These are phyloP conservation scores for Calonectria ilicicola DNA, from an alignment of 2,329 filamentous ascomycete genomes.

Conservation along the genomic window DNA sequence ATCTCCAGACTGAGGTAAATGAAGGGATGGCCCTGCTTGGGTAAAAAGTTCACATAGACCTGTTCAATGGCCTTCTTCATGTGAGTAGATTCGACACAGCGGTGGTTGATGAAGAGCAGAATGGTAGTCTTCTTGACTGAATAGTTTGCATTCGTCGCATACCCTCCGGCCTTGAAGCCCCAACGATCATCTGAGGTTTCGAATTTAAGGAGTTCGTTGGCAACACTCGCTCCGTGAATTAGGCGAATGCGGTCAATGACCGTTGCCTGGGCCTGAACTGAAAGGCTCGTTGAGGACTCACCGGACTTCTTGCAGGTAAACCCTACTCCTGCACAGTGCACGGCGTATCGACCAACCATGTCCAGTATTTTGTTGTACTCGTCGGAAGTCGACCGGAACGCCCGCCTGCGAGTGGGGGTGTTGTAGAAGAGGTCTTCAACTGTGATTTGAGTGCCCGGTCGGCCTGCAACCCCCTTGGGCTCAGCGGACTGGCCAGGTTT, in stretches of 20 bases:
- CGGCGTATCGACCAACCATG: conserved; percentile 90
- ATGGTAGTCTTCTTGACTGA: conserved; percentile 89
- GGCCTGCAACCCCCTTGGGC: conserved; percentile 88
- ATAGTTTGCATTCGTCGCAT: conserved; percentile 94
- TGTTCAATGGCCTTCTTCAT: conserved; percentile 94
- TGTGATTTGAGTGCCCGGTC: conserved; percentile 92
- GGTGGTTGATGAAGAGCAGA: conserved; percentile 95
- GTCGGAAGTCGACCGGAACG: conserved; percentile 91
- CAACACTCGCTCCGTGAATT: conserved; percentile 85
- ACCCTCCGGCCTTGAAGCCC: conserved; percentile 85
- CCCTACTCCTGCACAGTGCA: conserved; percentile 90
- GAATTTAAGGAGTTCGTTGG: conserved; percentile 88
- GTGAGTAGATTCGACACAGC: conserved; percentile 88
- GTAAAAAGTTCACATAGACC: conserved; percentile 86
- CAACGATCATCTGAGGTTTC: conserved; percentile 78
- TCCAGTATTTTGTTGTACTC: conserved; percentile 99
- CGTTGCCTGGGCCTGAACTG: conserved; percentile 79
- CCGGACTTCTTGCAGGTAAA: conserved; percentile 98
- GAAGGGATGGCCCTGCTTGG: conserved; percentile 95
- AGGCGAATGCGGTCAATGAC: conserved; percentile 88
- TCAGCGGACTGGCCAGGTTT: conserved; percentile 91
- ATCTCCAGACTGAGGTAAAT: conserved; percentile 93
- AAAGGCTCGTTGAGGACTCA: conserved; percentile 84
- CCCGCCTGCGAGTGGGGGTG: conserved; percentile 85
- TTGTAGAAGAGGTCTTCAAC: conserved; percentile 99